Evolutionary conservation across 2,329 filamentous ascomycete species (phyloP), one percentile per base, ranked within the genome.

Genomic region (Pseudocercospora musae): DNA sequence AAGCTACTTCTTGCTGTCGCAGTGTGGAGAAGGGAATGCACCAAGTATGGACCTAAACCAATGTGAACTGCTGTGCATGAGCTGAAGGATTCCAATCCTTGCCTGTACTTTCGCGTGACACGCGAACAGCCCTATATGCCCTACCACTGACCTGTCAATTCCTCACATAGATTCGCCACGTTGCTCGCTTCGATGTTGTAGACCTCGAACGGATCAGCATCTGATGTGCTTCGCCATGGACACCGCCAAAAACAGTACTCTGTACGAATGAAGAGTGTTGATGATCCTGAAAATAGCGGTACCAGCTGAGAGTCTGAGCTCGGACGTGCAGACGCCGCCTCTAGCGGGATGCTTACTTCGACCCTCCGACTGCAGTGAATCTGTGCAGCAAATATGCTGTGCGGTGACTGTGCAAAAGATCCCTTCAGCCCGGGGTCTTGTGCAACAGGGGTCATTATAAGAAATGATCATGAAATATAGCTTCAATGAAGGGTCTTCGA

Each of bases 181-280:
- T n/a, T 52, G 48, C 48, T 52, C 21, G 48, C 20, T 9, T 52
- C 23, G 21, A 15, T 40, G 5, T 40, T 53, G 57, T 23, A 40
- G 57, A 59, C 54, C 58, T 44, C 27, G 33, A 54, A 40, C 31
- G 29, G 58, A 60, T 60, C 49, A 48, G 13, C 49, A 60, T 5
- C n/a, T 18, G 40, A 44, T 27, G 8, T 58, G 27, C 40, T 58
- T 33, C 29, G 52, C 48, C 29, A 29, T 54, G 25, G 58, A 60
- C 48, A 54, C 58, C 49, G 58, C 49, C 58, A 25, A 42, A 54
- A 54, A 40, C 52, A 40, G 31, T 40, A 33, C 29, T 54, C 25
- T 29, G 48, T 52, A 52, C 48, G 52, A 54, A 54, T 54, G 29
- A 31, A 25, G 10, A 52, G 20, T 52, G 48, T 25, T 29, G 48